Evolutionary conservation across 495 filamentous ascomycete genomes (phyloP), one percentile per base, ranked within the genome.

Genomic region (Collariella sp.): DNA sequence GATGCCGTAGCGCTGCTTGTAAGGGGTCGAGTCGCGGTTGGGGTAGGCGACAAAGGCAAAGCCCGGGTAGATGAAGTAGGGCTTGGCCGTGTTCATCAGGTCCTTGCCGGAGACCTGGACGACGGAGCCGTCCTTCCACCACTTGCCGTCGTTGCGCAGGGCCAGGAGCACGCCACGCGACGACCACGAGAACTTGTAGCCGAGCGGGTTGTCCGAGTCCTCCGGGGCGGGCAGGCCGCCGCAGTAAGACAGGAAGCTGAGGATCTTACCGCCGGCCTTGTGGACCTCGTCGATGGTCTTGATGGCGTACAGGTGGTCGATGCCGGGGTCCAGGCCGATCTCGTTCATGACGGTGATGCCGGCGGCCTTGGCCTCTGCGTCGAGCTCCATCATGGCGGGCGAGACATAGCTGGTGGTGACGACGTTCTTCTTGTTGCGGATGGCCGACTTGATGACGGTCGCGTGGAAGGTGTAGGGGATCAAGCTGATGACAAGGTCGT

Each of bases 341-440:
- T 98, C 93, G 67, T 98, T 96, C 86, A 98, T 87, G 54, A 98
- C 90, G 0, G 89, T 95, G 62, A 98, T 97, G 45, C 90, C 91
- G 9, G 94, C 94, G 42, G 85, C 84, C 78, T 96, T 96, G 66
- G 79, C 82, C 57, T 83, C 78, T 52, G 79, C 74, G 54, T 96
- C 89, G 26, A 98, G 77, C 74, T 88, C 93, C 69, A 83, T 62
- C 91, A 98, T 96, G 24, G 88, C 89, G 0, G 90, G 89, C 2
- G 87, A 93, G 44, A 95, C 85, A 62, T 97, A 96, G 53, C 82
- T 87, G n/a, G 93, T 97, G 38, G 93, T 96, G 47, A 97, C 93
- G 48, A 97, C 91, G 76, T 97, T 74, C 73, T 86, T 94, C 85
- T 96, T 96, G 54, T 83, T 78, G 55, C 84, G 80, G 69, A 97